These are phyloP conservation scores for Barnettozyma vustinii DNA, from an alignment of 805 yeast species.

Conservation along the genomic window DNA sequence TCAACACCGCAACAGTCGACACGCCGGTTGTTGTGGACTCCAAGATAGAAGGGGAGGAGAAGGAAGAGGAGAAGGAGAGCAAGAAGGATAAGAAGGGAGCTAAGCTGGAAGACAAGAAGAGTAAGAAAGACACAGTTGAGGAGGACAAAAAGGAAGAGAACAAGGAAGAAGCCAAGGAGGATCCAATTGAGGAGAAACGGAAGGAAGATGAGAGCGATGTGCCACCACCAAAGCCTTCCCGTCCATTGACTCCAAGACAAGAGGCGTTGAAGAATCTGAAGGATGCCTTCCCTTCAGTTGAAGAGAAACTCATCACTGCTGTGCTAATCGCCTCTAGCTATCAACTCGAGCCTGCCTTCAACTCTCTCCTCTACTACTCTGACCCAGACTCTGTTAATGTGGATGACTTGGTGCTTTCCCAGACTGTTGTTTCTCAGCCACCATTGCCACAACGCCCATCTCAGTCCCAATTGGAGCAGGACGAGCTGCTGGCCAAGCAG, in stretches of 20 bases:
- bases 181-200: constrained; percentile 2
- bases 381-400: constrained; percentile 56
- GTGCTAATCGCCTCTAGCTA: constrained; percentile 84
- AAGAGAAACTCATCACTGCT: constrained; percentile 66
- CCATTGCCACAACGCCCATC: constrained; percentile 31
- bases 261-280: constrained; percentile 53
- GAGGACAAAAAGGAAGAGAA: constrained; percentile 7
- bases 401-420: constrained; percentile 35
- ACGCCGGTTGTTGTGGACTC: constrained; percentile 7
- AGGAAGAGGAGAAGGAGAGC: not conserved
- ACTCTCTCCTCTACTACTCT: constrained; percentile 72
- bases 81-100: not conserved
- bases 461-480: constrained; percentile 52
- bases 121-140: constrained; percentile 9
- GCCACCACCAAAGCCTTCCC: constrained; percentile 46
- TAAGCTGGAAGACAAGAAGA: constrained; percentile 10
- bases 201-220: constrained; percentile 7
- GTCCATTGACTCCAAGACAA: constrained; percentile 60
- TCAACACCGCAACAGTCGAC: constrained; percentile 8
- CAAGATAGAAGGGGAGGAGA: constrained; percentile 5
- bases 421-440: constrained; percentile 24
- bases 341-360: constrained; percentile 77
- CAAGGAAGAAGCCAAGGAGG: constrained; percentile 5
- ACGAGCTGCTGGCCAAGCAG: constrained; percentile 77
- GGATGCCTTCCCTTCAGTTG: constrained; percentile 83